Base-by-base conservation (phyloP, 2,329 filamentous ascomycete genomes). In the Scytalidium lignicola region DNA sequence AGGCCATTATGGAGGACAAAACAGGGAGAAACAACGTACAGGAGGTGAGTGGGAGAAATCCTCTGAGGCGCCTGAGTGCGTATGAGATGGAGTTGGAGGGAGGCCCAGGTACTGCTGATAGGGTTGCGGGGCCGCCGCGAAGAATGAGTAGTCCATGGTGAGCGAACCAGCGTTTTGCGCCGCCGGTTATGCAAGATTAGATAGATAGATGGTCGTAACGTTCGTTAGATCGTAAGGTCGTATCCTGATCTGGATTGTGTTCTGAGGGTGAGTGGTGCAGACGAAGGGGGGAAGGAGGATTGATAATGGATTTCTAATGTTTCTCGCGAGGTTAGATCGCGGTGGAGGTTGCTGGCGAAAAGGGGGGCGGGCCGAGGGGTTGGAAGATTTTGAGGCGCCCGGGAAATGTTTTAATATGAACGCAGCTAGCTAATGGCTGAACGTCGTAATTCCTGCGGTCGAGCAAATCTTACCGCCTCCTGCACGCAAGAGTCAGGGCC, bases 71-170 rank as follows among this genome's bases (percentile, higher is more conserved):
- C 62, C 45, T 65, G 63, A 46, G 62, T 60, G 51, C 65, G 65
- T 64, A 58, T 60, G 62, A 64, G 69, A 40, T 48, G 61, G 49
- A 52, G 62, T 63, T 15, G 65, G 63, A 17, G 73, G 67, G 51
- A 77, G 64, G 46, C 70, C 71, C 44, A 75, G 69, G 53, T 75
- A 74, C 37, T 72, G 70, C 37, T 72, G 70, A 57, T 74, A 80
- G 39, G 70, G 64, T 32, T 69, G 66, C 41, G 68, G 59, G 28
- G 68, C 65, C 17, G 70, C 59, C 45, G 65, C 61, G 57, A 74
- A 82, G 63, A 76, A 80, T 47, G 72, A 70, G 63, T 79, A 82
- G 58, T 82, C 77, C 78, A 83, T 82, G 21, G 43, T 44, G 54
- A 58, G 39, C 40, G 44, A 28, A 5, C 32, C 32, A 37, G 43